Percentiles rank a stretch among this genome's conserved stretches.
Conservation (phyloP, 2,329 filamentous ascomycete genomes). For the Pleoardoris graminearum region DNA sequence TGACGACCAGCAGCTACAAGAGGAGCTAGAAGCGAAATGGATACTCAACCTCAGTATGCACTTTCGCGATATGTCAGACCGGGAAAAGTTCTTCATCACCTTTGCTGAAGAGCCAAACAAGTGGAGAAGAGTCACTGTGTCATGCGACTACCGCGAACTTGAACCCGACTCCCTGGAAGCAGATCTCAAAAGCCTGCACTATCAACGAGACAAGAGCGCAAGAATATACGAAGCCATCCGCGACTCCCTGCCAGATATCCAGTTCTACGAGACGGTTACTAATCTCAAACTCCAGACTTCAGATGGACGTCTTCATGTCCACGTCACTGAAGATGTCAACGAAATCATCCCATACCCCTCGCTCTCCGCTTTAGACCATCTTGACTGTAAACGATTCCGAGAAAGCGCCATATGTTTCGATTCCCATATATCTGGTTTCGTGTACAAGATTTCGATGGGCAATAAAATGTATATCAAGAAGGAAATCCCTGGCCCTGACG, state of each 20-base stretch:
- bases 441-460: slow-evolving; percentile 83
- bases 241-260: slow-evolving; percentile 87
- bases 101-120: slow-evolving; percentile 78
- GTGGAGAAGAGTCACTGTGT: slow-evolving; percentile 90
- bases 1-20: slow-evolving; percentile 68
- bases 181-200: slow-evolving; percentile 75
- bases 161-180: slow-evolving; percentile 81
- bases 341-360: slow-evolving; percentile 90
- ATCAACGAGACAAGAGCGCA: slow-evolving; percentile 87
- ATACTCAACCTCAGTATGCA: slow-evolving; percentile 98
- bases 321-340: slow-evolving; percentile 96
- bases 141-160: slow-evolving; percentile 85
- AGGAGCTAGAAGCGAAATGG: slow-evolving; percentile 86
- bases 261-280: slow-evolving; percentile 94
- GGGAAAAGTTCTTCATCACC: slow-evolving; percentile 98
- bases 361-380: slow-evolving; percentile 71
- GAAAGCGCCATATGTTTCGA: slow-evolving; percentile 83
- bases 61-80: slow-evolving; percentile 86
- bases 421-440: slow-evolving; percentile 93
- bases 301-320: slow-evolving; percentile 86
- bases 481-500: slow-evolving; percentile 94
- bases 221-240: slow-evolving; percentile 94
- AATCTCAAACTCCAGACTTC: slow-evolving; percentile 92
- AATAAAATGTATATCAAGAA: slow-evolving; percentile 87
- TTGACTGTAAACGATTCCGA: slow-evolving; percentile 60